Conservation (phyloP, 805 yeast species). For the Pichia heedii region DNA sequence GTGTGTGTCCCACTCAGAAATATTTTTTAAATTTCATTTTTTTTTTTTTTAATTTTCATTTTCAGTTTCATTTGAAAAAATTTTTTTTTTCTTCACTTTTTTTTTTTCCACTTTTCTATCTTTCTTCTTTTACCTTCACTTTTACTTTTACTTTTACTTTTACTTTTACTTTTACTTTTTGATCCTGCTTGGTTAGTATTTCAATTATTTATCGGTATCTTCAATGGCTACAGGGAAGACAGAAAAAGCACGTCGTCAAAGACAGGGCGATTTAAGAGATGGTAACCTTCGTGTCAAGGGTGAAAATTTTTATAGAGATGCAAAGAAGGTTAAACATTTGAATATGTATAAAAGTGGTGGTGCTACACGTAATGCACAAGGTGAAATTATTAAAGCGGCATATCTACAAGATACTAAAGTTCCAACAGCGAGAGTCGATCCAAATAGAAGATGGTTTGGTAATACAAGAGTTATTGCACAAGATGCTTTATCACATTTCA, state of each 20-base stretch:
- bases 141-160: background rate
- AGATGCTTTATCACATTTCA: slow-evolving; percentile 87
- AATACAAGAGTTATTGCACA: slow-evolving; percentile 96
- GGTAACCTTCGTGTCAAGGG: slow-evolving; percentile 93
- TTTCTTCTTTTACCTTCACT: background rate
- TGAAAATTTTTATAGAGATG: slow-evolving; percentile 93
- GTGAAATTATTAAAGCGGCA: slow-evolving; percentile 83
- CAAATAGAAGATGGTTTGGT: slow-evolving; percentile 96
- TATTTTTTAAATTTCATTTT: too few species aligned
- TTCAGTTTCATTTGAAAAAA: background rate
- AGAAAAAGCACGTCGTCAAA: slow-evolving; percentile 77
- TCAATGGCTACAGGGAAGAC: slow-evolving; percentile 90
- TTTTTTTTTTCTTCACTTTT: background rate
- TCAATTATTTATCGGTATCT: too few species aligned
- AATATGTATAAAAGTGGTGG: slow-evolving; percentile 91
- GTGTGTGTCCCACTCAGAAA: too few species aligned
- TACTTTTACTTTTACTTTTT: background rate
- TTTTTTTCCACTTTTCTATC: background rate
- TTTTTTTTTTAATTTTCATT: background rate
- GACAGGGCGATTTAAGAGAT: slow-evolving; percentile 74
- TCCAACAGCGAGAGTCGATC: slow-evolving; percentile 90
- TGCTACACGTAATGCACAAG: slow-evolving; percentile 77
- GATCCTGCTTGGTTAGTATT: too few species aligned
- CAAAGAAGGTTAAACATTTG: slow-evolving; percentile 80
- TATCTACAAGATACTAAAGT: slow-evolving; percentile 77